phyloP scores from a whole-genome alignment of 352 stramenopile genomes.

The Phytophthora melonis region DNA sequence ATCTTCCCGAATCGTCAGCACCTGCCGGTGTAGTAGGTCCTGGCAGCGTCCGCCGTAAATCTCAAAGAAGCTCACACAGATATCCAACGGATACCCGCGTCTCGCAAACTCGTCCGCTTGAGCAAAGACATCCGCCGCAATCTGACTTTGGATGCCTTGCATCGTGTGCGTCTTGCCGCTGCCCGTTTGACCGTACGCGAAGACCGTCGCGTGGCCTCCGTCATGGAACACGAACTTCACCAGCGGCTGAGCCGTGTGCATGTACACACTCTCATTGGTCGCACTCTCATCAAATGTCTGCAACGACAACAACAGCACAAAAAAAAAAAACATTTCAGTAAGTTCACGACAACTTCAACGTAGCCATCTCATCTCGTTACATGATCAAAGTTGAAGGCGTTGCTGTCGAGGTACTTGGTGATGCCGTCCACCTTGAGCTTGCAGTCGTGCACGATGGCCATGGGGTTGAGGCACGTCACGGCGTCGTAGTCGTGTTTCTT shows the following conservation, averaged over 20 bases:
- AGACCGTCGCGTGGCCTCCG: slow-evolving; percentile 95
- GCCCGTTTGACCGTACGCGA: slow-evolving; percentile 96
- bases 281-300: slow-evolving; percentile 95
- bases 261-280: slow-evolving; percentile 95
- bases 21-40: slow-evolving; percentile 93
- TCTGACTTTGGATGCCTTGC: slow-evolving; percentile 88
- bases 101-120: slow-evolving; percentile 69
- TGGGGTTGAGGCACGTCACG: slow-evolving; percentile 95
- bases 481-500: slow-evolving; percentile 96
- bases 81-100: slow-evolving; percentile 70
- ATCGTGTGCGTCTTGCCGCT: slow-evolving; percentile 96
- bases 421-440: slow-evolving; percentile 99
- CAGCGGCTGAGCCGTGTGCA: slow-evolving; percentile 91
- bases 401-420: slow-evolving; percentile 98
- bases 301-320: slow-evolving; percentile 11
- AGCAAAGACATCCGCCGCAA: slow-evolving; percentile 78
- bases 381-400: slow-evolving; percentile 93
- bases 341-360: not conserved
- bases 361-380: slow-evolving; percentile 32
- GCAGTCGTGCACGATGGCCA: slow-evolving; percentile 96
- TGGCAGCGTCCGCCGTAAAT: slow-evolving; percentile 97
- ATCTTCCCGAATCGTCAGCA: slow-evolving; percentile 95
- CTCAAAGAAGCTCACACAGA: slow-evolving; percentile 97
- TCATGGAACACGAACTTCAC: slow-evolving; percentile 95
- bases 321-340: not conserved